Conservation (phyloP, 2,329 filamentous ascomycete genomes). For the Talaromyces sp. region DNA sequence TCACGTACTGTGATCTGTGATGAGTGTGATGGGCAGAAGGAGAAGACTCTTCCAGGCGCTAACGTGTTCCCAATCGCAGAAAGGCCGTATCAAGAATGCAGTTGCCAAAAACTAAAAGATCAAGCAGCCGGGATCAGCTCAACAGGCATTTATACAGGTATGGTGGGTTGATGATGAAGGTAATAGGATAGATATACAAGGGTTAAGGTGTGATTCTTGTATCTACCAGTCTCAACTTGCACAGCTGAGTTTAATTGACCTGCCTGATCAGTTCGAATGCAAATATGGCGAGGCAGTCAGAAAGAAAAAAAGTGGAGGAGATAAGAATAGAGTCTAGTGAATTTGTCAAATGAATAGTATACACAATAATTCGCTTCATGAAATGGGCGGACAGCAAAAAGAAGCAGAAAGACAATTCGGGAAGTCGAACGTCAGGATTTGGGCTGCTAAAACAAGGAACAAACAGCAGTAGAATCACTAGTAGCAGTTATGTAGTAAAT, state of each 20-base stretch:
- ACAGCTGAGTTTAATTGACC: not conserved
- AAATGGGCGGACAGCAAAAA: conserved; percentile 21
- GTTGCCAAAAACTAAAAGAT: not conserved
- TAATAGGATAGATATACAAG: conserved; percentile 13
- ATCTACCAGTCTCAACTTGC: not conserved
- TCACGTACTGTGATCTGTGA: conserved; percentile 1
- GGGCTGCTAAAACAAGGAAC: conserved; percentile 8
- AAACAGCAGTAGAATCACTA: not conserved
- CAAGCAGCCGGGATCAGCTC: not conserved
- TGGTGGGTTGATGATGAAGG: conserved; percentile 9
- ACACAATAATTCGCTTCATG: conserved; percentile 27
- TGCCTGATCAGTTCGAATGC: conserved; percentile 13
- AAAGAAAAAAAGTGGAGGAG: conserved; percentile 3
- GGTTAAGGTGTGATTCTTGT: not conserved
- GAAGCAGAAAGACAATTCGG: conserved; percentile 29
- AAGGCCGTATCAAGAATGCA: not conserved
- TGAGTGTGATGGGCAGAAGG: not conserved
- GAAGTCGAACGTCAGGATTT: conserved; percentile 20
- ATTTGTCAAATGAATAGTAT: conserved; percentile 29
- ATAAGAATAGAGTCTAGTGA: conserved; percentile 2
- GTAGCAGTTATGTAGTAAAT: not conserved
- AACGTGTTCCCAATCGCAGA: conserved; percentile 23
- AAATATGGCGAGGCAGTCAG: conserved; percentile 4
- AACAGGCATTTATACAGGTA: conserved; percentile 12
- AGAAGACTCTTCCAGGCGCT: conserved; percentile 14